A percentile compares a stretch with the other conserved stretches of the same genome.
These are phyloP conservation scores for Rhodotorula diobovata DNA, from an alignment of 768 basidiomycete genomes.

Conservation along the genomic window DNA sequence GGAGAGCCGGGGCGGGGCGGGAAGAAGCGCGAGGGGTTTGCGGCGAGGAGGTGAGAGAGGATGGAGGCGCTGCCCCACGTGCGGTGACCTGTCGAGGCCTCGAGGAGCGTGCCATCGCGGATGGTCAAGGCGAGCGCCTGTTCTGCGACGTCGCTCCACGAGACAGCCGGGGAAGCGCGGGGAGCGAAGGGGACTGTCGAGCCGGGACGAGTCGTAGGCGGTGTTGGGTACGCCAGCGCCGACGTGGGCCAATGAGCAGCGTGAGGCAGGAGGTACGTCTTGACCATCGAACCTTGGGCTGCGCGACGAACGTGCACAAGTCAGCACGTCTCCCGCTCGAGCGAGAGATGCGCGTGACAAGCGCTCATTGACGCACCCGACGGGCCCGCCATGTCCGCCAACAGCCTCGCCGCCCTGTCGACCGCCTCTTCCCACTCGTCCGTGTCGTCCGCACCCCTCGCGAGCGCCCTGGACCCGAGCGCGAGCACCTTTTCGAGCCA, in stretches of 20 bases:
- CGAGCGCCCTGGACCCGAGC: not conserved
- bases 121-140: constrained; percentile 56
- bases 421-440: constrained; percentile 19
- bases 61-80: constrained; percentile 79
- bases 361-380: not conserved
- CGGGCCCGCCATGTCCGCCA: constrained; percentile 22
- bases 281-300: constrained; percentile 56
- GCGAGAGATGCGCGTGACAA: not conserved
- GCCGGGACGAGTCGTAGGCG: constrained; percentile 55
- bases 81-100: constrained; percentile 65
- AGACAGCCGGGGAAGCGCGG: not conserved
- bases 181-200: constrained; percentile 55
- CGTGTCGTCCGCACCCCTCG: not conserved
- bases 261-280: constrained; percentile 62
- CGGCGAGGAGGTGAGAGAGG: constrained; percentile 56
- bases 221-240: not conserved
- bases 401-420: constrained; percentile 57
- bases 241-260: constrained; percentile 48
- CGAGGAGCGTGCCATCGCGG: constrained; percentile 64
- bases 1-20: not conserved
- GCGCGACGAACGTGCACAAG: constrained; percentile 6
- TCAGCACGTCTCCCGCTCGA: not conserved
- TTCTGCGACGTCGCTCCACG: constrained; percentile 54
- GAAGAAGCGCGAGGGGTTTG: constrained; percentile 41
- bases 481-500: constrained; percentile 71